Conservation (phyloP, 306 rosid species). For the Elaeagnus macrophylla region DNA sequence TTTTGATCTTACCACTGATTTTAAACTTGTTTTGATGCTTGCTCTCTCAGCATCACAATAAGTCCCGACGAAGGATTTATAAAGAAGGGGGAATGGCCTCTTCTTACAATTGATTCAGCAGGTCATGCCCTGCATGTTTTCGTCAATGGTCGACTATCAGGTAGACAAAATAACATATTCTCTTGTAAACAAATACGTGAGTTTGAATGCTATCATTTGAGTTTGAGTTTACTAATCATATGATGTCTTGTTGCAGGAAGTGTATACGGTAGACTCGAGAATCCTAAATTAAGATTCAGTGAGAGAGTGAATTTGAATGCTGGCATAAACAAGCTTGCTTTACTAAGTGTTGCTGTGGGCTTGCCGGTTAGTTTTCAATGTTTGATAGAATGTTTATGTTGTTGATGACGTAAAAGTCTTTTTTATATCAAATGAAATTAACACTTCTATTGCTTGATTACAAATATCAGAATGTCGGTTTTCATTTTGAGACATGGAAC, state of each 20-base stretch:
- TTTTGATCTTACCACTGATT: slow-evolving; percentile 8
- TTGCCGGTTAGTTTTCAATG: slow-evolving; percentile 59
- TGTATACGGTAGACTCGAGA: slow-evolving; percentile 44
- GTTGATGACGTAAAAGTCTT: not conserved
- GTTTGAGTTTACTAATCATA: slow-evolving; percentile 16
- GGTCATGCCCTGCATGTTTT: slow-evolving; percentile 91
- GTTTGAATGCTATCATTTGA: too few species aligned
- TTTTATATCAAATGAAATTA: slow-evolving; percentile 1
- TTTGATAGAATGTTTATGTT: slow-evolving; percentile 2
- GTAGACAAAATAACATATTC: slow-evolving; percentile 27
- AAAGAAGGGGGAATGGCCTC: slow-evolving; percentile 54
- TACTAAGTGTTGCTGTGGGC: slow-evolving; percentile 77
- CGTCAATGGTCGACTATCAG: slow-evolving; percentile 79
- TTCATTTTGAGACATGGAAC: slow-evolving; percentile 87
- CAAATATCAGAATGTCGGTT: slow-evolving; percentile 63
- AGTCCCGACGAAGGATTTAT: slow-evolving; percentile 60
- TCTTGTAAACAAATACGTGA: not conserved
- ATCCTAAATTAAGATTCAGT: slow-evolving; percentile 60
- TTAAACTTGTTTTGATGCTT: not conserved
- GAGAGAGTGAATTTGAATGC: slow-evolving; percentile 42
- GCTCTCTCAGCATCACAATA: slow-evolving; percentile 52
- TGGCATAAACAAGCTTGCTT: slow-evolving; percentile 87
- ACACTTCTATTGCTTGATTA: slow-evolving; percentile 2
- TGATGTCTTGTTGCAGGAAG: slow-evolving; percentile 41
- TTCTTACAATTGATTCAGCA: slow-evolving; percentile 68